phyloP scores from a whole-genome alignment of 352 stramenopile species.

The Thraustochytrium striatum region DNA sequence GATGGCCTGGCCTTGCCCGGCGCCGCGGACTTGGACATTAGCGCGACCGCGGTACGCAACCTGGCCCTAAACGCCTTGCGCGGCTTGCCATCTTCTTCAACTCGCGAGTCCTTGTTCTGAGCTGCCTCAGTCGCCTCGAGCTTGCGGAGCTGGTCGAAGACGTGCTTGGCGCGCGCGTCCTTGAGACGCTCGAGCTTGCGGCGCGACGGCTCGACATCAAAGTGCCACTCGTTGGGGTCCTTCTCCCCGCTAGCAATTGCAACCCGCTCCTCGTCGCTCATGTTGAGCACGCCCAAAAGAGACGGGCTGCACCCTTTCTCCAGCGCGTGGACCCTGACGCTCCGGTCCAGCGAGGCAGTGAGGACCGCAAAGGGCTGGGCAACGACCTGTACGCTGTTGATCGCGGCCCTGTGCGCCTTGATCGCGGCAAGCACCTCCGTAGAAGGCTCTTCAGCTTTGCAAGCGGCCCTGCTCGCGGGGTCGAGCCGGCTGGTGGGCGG shows the following conservation, averaged over 20 bases:
- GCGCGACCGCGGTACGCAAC: no score
- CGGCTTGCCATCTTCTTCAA: no score
- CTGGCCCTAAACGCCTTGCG: no score
- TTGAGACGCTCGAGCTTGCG: not conserved
- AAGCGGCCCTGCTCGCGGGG: no score
- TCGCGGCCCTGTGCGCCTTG: slow-evolving; percentile 18
- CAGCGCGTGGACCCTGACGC: slow-evolving; percentile 4
- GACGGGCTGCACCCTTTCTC: not conserved
- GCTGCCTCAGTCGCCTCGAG: no score
- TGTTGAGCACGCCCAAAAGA: slow-evolving; percentile 35
- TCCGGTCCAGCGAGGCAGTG: slow-evolving; percentile 20
- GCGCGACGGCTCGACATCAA: not conserved
- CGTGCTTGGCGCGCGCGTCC: not conserved
- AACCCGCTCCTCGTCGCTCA: slow-evolving; percentile 40
- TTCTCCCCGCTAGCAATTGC: not conserved
- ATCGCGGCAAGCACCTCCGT: not conserved
- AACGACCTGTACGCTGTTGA: slow-evolving; percentile 35
- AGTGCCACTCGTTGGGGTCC: not conserved
- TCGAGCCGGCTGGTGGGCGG: no score
- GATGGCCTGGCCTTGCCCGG: no score
- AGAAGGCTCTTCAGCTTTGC: no score
- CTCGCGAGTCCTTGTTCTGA: no score
- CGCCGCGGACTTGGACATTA: no score
- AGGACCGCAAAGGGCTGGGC: slow-evolving; percentile 10
- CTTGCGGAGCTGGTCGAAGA: not conserved